These are phyloP conservation scores for Zasmidium angulare DNA, from an alignment of 2,329 filamentous ascomycete species.

Conservation along the genomic window DNA sequence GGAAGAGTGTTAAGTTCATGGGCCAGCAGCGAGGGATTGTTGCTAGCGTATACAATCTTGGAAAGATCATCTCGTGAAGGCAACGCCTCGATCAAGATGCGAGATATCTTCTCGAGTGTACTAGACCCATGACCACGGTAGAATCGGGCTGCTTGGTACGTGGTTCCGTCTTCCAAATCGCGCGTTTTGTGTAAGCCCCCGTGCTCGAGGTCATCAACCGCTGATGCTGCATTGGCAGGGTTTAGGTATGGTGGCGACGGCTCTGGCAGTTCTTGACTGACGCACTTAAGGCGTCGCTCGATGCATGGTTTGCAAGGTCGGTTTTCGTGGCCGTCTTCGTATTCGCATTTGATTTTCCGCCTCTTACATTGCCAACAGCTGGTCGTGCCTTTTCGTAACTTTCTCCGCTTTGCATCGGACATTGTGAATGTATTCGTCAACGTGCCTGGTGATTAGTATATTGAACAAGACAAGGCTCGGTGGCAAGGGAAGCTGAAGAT, in stretches of 20 bases:
- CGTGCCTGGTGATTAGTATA: too few relatives aligned
- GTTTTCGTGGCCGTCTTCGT: neutral
- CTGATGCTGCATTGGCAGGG: neutral
- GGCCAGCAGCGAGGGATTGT: neutral
- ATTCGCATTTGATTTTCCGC: neutral
- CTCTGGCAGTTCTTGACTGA: neutral
- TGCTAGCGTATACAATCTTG: neutral
- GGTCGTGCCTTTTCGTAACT: neutral
- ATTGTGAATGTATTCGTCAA: too few relatives aligned
- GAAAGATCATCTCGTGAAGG: neutral
- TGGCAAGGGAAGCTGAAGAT: too few relatives aligned
- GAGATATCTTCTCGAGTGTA: neutral
- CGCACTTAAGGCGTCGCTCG: neutral
- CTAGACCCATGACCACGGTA: neutral
- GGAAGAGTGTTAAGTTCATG: neutral
- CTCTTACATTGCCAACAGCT: neutral
- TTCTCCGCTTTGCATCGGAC: neutral
- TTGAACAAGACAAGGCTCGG: too few relatives aligned
- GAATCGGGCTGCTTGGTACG: neutral
- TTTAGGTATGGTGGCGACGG: neutral
- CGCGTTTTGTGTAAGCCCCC: neutral
- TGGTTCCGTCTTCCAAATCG: neutral
- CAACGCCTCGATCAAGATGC: neutral
- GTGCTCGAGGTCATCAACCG: neutral
- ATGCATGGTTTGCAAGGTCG: neutral